Percentiles rank a stretch among this genome's conserved stretches.
Evolutionary conservation across 441 rosid genomes (phyloP).

Genomic region (Arabidopsis hybrid): DNA sequence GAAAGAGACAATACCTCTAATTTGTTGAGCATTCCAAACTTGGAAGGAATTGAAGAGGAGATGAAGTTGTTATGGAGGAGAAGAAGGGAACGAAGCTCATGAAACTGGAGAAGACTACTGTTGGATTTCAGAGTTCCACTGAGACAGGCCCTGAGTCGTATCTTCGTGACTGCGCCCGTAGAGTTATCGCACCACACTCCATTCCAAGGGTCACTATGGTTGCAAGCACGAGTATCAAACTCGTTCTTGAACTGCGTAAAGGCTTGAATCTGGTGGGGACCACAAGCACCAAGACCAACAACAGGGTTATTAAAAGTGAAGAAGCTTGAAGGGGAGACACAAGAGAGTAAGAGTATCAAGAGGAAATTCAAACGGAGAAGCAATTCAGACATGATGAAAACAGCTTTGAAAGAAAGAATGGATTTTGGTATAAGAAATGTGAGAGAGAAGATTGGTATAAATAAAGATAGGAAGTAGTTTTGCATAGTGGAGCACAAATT

Average conservation of each 20-base stretch:
- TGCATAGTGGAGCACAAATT: neutral
- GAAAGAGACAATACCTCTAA: neutral
- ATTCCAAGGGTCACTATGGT: neutral
- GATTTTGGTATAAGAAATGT: neutral
- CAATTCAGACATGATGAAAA: neutral
- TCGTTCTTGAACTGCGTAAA: slow-evolving; percentile 1
- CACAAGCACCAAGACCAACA: neutral
- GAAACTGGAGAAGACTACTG: neutral
- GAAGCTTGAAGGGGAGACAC: neutral
- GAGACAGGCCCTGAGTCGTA: neutral
- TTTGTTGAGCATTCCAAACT: neutral
- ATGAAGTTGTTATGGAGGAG: neutral
- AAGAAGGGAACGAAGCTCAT: neutral
- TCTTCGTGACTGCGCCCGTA: neutral
- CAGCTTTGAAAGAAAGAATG: neutral
- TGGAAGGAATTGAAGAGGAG: neutral
- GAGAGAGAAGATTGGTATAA: neutral
- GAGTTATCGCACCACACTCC: slow-evolving; percentile 9
- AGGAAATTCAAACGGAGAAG: neutral
- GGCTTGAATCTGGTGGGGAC: neutral
- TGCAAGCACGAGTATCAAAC: slow-evolving; percentile 7
- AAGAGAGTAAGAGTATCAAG: neutral
- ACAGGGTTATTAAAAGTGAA: neutral
- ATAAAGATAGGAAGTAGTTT: neutral
- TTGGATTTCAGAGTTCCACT: neutral